These are phyloP conservation scores for Colletotrichum sidae DNA, from an alignment of 2,329 filamentous ascomycete genomes.

Conservation along the genomic window DNA sequence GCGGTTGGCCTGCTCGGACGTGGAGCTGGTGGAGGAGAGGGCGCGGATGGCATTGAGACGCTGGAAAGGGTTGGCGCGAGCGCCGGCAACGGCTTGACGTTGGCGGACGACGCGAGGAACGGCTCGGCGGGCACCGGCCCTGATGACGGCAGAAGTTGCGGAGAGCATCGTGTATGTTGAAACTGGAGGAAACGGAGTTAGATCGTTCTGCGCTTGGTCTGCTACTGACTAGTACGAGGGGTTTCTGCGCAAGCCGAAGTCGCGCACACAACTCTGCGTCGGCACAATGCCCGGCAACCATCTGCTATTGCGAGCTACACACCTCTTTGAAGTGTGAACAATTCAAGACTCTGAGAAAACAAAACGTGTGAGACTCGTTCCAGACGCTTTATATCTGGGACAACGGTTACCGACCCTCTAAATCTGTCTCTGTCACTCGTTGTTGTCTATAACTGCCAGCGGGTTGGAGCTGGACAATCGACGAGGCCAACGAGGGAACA, in stretches of 20 bases:
- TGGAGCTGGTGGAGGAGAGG: constrained; percentile 47
- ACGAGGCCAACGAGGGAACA: constrained; percentile 22
- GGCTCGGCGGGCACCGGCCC: constrained; percentile 57
- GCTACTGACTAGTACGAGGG: constrained; percentile 32
- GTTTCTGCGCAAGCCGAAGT: constrained; percentile 17
- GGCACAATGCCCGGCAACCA: background rate
- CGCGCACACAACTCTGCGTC: constrained; percentile 6
- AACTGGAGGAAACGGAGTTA: constrained; percentile 17
- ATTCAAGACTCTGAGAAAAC: background rate
- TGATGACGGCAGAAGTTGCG: constrained; percentile 53
- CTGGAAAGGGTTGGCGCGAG: constrained; percentile 40
- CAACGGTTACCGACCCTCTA: background rate
- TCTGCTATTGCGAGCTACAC: constrained; percentile 9
- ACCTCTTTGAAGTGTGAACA: constrained; percentile 17
- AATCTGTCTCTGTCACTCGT: constrained; percentile 6
- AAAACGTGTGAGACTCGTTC: too few relatives aligned
- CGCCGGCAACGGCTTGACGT: constrained; percentile 39
- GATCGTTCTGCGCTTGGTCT: constrained; percentile 27
- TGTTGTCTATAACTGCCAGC: constrained; percentile 5
- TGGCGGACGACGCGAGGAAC: constrained; percentile 46
- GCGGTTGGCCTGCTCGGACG: constrained; percentile 53
- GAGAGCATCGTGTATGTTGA: constrained; percentile 53
- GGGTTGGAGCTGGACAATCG: constrained; percentile 19
- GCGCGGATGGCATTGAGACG: constrained; percentile 42
- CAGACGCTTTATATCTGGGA: too few relatives aligned